phyloP scores from a whole-genome alignment of 371 early-diverging fungal species.

The Rhizopus arrhizus region DNA sequence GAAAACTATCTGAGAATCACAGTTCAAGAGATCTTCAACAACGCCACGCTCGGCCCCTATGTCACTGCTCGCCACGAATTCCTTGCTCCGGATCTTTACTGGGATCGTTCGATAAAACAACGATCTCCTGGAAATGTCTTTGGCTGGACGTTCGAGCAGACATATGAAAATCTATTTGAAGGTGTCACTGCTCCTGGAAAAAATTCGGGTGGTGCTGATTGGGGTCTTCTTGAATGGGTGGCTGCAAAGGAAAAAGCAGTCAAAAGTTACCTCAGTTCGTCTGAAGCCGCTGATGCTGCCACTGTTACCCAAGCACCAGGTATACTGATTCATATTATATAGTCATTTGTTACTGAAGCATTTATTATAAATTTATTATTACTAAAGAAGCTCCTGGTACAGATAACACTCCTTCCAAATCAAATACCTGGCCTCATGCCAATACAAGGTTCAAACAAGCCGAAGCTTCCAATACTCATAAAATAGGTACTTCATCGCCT shows the following conservation, averaged over 20 bases:
- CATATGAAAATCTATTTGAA: constrained; percentile 42
- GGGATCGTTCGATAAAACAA: constrained; percentile 60
- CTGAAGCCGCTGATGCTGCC: background rate
- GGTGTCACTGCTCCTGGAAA: constrained; percentile 38
- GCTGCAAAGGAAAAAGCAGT: constrained; percentile 35
- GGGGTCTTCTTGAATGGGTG: constrained; percentile 58
- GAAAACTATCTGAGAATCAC: constrained; percentile 51
- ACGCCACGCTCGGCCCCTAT: constrained; percentile 45
- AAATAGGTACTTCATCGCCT: too few species aligned
- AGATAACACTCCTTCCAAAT: too few species aligned
- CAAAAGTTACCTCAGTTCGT: background rate
- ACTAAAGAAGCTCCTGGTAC: too few species aligned
- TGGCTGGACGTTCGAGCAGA: constrained; percentile 52
- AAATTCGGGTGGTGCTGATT: constrained; percentile 44
- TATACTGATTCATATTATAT: too few species aligned
- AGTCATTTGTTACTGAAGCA: too few species aligned
- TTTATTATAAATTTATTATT: too few species aligned
- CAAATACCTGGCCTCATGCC: too few species aligned
- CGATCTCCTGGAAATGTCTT: constrained; percentile 59
- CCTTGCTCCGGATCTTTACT: constrained; percentile 51
- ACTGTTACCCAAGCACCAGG: too few species aligned
- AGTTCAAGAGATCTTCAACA: constrained; percentile 51
- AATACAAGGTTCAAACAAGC: too few species aligned
- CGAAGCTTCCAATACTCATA: too few species aligned
- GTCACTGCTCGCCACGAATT: constrained; percentile 53